Conservation (phyloP, 768 basidiomycete genomes). For the Leccinellum albellum region DNA sequence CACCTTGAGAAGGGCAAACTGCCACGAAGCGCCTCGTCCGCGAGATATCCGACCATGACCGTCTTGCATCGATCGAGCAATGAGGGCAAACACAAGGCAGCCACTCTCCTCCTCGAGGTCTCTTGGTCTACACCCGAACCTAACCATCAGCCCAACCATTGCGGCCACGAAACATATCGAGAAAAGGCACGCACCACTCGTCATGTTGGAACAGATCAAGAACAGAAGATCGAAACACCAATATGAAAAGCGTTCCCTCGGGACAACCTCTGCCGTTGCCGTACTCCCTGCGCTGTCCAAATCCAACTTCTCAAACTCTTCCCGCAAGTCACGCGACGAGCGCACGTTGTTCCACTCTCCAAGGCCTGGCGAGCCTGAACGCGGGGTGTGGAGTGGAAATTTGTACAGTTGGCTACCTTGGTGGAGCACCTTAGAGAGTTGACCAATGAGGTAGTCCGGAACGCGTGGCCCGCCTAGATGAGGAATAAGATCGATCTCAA, state of each 20-base stretch:
- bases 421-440: slow-evolving; percentile 67
- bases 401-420: slow-evolving; percentile 68
- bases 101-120: slow-evolving; percentile 58
- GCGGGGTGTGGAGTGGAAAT: slow-evolving; percentile 1
- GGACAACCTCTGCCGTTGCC: slow-evolving; percentile 49
- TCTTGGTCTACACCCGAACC: slow-evolving; percentile 52
- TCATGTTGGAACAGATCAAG: slow-evolving; percentile 66
- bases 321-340: slow-evolving; percentile 12
- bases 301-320: slow-evolving; percentile 37
- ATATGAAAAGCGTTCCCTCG: slow-evolving; percentile 84
- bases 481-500: slow-evolving; percentile 80
- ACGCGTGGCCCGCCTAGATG: slow-evolving; percentile 65
- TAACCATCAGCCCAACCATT: background rate
- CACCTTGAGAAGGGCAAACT: slow-evolving; percentile 85
- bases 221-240: slow-evolving; percentile 92
- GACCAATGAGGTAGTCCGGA: slow-evolving; percentile 65
- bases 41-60: slow-evolving; percentile 69
- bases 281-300: slow-evolving; percentile 55
- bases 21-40: slow-evolving; percentile 83
- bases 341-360: slow-evolving; percentile 5
- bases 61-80: slow-evolving; percentile 74
- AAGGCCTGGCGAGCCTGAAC: slow-evolving; percentile 8
- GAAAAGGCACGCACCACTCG: slow-evolving; percentile 44
- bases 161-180: background rate
- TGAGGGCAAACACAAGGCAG: slow-evolving; percentile 66